A percentile compares a stretch with the other conserved stretches of the same genome.
Evolutionary conservation across 164 flowering plant species (phyloP).

Genomic region (Brasenia schreberi): DNA sequence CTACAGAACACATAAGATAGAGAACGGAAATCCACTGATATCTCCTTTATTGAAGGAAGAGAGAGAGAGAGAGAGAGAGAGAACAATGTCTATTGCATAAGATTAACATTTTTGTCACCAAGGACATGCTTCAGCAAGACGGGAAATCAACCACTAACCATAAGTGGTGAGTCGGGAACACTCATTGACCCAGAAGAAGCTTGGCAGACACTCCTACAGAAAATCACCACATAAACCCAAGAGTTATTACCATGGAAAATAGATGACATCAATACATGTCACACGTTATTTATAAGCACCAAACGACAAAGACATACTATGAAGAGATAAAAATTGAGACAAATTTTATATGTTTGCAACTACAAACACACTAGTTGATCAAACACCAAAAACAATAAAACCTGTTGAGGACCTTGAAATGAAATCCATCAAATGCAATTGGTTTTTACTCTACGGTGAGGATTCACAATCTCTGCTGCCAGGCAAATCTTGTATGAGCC

Average conservation of each 20-base stretch:
- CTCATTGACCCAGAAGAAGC: slow-evolving; percentile 25
- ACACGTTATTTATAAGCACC: not conserved
- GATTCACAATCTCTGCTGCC: too few relatives aligned
- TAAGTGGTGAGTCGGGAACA: slow-evolving; percentile 19
- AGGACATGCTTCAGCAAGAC: not conserved
- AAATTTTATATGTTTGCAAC: not conserved
- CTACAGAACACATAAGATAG: not conserved
- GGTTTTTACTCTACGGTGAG: too few relatives aligned
- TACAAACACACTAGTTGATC: too few relatives aligned
- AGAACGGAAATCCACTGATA: too few relatives aligned
- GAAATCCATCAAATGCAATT: not conserved
- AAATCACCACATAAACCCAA: not conserved
- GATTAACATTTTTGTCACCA: not conserved
- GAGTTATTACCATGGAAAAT: not conserved
- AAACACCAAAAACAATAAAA: not conserved
- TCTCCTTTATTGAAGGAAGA: not conserved
- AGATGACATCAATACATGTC: not conserved
- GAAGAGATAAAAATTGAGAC: not conserved
- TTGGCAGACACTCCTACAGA: slow-evolving; percentile 20
- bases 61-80: not conserved
- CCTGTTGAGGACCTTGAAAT: not conserved
- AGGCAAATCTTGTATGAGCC: too few relatives aligned
- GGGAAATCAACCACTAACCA: slow-evolving; percentile 18
- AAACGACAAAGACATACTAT: not conserved
- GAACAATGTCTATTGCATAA: not conserved